Conservation (phyloP, 305 asterid genomes). For the Vinca major region DNA sequence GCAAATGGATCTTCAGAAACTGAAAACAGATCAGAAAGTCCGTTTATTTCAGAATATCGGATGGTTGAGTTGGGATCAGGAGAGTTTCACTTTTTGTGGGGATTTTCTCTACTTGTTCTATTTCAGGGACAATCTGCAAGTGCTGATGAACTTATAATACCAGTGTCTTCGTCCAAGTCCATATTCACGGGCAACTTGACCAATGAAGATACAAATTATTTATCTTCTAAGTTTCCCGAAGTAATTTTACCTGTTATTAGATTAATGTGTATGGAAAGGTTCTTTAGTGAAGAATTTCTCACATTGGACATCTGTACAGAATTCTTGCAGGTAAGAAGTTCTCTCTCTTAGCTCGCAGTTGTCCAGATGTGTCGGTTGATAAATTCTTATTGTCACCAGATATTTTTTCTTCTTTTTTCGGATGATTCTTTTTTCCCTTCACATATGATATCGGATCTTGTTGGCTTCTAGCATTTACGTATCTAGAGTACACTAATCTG, state of each 20-base stretch:
- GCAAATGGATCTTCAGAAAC: slow-evolving; percentile 39
- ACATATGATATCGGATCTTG: neutral
- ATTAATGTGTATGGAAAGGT: slow-evolving; percentile 56
- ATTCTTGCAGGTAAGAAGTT: slow-evolving; percentile 54
- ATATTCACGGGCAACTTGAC: slow-evolving; percentile 44
- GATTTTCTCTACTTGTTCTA: slow-evolving; percentile 64
- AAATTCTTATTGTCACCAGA: neutral
- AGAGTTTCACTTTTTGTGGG: slow-evolving; percentile 83
- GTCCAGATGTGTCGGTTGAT: neutral
- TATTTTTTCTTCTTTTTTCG: too few relatives aligned
- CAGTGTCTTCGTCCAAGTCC: slow-evolving; percentile 37
- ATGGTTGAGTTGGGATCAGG: slow-evolving; percentile 72
- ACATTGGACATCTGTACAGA: slow-evolving; percentile 66
- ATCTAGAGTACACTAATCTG: neutral
- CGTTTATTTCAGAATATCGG: slow-evolving; percentile 65
- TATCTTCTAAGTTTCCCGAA: slow-evolving; percentile 39
- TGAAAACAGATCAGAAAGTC: slow-evolving; percentile 31
- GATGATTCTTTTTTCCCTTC: neutral
- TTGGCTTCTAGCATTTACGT: neutral
- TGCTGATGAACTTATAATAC: slow-evolving; percentile 34
- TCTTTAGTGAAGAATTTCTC: slow-evolving; percentile 64
- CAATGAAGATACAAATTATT: slow-evolving; percentile 41
- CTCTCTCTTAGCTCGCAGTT: neutral
- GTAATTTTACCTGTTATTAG: slow-evolving; percentile 56
- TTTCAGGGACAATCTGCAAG: slow-evolving; percentile 65